Base-by-base conservation (phyloP, 1,284 basidiomycete genomes). In the Stereum hirsutum region DNA sequence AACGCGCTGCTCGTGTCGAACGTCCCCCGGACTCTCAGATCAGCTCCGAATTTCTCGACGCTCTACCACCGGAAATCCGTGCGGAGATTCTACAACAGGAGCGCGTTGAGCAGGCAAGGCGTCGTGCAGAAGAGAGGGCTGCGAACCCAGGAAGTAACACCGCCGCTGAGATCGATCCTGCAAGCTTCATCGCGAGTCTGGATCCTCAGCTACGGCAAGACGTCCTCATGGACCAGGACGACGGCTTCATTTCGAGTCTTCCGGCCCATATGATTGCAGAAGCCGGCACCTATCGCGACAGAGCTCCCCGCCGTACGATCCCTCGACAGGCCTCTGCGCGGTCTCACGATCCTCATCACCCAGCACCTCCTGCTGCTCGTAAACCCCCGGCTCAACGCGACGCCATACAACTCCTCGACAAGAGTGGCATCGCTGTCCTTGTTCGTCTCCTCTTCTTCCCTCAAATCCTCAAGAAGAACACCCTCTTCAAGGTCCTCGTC, bases 11-110 rank as follows among this genome's bases (percentile, higher is more conserved):
- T 12, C 70, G 78, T 47, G 61, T 87, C 24, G 77, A 87, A 54
- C 68, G 81, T 44, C 80, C 81, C 28, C 70, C 81, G 3, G 85
- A 90, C 49, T 90, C 92, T 0, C 83, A 86, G 54, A 95, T 99
- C 62, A 95, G 89, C 57, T 63, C 83, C 2, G 96, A 99, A 63
- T 99, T 99, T 66, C 74, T 99, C 38, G 88, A 98, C 52, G 96
- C 96, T 1, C 70, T 99, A 4, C 96, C 96, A 5, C 89, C 93
- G 1, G 93, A 97, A 56, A 88, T 99, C 45, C 86, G 96, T 10
- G 92, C 90, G 1, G 96, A 99, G 60, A 93, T 99, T 45, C 81
- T 99, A 24, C 90, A 95, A 59, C 93, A 97, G 61, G 94, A 98
- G 64, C 80, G 82, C 1, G 64, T 88, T 43, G 93, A 97, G 56